Evolutionary conservation across 345 rosid genomes (phyloP), one percentile per base, ranked within the genome.

Genomic region (Hevea brasiliensis): DNA sequence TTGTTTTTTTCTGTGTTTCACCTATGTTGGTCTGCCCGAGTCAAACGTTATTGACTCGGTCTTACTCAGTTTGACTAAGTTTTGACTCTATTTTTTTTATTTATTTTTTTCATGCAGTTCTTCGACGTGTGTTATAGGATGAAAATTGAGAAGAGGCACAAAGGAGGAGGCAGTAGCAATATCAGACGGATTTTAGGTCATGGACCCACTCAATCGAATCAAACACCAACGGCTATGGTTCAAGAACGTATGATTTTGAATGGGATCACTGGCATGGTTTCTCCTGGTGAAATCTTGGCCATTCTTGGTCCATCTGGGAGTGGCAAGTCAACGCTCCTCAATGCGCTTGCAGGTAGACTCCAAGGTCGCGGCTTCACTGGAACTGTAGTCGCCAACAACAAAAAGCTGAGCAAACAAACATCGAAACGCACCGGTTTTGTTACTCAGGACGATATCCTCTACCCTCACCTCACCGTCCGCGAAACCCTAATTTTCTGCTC

Each of bases 231-330:
- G 72, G 62, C 67, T 17, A 23, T 40, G n/a, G 35, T 72, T 48
- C 81, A 82, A 42, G 94, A 92, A 68, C 87, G 89, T 40, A 85
- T 82, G 0, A 85, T 94, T 61, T 84, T 94, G 56, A 77, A 65
- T 12, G 92, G 90, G 35, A 81, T 94, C 67, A 88, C 97, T 8
- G 98, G 97, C 40, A 80, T 86, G 84, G 92, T 85, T 0, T 88
- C 91, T 0, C 97, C 98, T 0, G 98, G 98, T 1, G 97, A 94
- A 85, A 85, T 90, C 76, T 81, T 94, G 77, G 97, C 98, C 53
- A 69, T 94, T 71, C 90, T 94, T 5, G 98, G 98, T 2, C 98
- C 98, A 0, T 94, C 97, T 0, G 98, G 98, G n/a, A 86, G 98
- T 41, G 98, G 98, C 0, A 94, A 94, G 76, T 94, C 98, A 1